A percentile compares a stretch with the other conserved stretches of the same genome.
phyloP scores from a whole-genome alignment of 2,329 filamentous ascomycete genomes.

The Trichoderma atrobrunneum region DNA sequence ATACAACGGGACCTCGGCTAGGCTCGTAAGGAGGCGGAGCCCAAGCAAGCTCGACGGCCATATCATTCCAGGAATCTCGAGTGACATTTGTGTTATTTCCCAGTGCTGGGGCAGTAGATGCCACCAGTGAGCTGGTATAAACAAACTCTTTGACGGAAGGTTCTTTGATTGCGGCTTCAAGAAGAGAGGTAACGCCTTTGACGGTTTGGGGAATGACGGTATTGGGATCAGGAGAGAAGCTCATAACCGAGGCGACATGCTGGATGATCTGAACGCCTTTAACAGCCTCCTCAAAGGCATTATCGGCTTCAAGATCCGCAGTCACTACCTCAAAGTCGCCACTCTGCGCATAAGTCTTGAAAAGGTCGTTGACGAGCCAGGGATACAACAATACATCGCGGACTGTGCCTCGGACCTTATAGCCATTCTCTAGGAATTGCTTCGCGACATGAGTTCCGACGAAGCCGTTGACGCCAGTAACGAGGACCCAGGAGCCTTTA shows the following conservation, averaged over 20 bases:
- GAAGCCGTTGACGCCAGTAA: constrained; percentile 46
- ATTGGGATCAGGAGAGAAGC: background rate
- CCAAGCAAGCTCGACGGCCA: constrained; percentile 30
- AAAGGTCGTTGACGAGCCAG: background rate
- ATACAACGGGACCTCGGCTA: constrained; percentile 23
- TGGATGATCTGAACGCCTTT: background rate
- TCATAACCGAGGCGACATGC: background rate
- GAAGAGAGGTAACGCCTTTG: constrained; percentile 35
- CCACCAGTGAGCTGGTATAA: constrained; percentile 28
- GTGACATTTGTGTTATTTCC: constrained; percentile 9
- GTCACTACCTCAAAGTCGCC: background rate
- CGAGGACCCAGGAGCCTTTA: constrained; percentile 36
- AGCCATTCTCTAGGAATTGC: constrained; percentile 39
- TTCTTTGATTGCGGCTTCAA: constrained; percentile 40
- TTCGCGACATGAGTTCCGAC: constrained; percentile 41
- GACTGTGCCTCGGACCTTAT: constrained; percentile 44
- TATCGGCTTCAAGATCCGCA: background rate
- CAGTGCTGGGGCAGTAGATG: background rate
- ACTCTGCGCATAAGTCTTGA: background rate
- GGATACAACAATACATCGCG: constrained; percentile 30
- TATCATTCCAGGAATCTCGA: constrained; percentile 34
- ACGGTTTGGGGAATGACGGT: background rate
- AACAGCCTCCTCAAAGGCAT: background rate
- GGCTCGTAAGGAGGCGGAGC: constrained; percentile 28
- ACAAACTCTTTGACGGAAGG: constrained; percentile 37